Percentiles rank a stretch among this genome's conserved stretches.
Evolutionary conservation across 1,284 basidiomycete species (phyloP).

Genomic region (Serendipita sp.): DNA sequence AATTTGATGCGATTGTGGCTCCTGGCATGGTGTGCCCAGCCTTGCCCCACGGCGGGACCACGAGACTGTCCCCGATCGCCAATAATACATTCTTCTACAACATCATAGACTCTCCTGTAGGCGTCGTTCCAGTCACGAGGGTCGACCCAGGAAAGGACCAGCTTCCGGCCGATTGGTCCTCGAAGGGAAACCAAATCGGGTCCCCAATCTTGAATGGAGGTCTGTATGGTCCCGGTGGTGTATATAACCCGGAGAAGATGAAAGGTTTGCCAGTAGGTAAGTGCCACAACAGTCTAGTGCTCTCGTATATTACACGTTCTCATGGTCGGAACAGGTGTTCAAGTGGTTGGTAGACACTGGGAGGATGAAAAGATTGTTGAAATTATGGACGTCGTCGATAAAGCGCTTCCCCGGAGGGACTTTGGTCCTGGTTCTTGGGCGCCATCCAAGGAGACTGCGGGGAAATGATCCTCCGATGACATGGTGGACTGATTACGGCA

Average conservation of each 20-base stretch:
- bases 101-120: conserved; percentile 63
- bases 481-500: too few relatives aligned
- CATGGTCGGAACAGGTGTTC: conserved; percentile 37
- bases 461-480: background rate
- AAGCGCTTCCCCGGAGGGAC: conserved; percentile 40
- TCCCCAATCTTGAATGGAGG: conserved; percentile 41
- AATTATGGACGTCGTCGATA: conserved; percentile 71
- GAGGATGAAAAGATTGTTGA: conserved; percentile 78
- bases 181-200: conserved; percentile 18
- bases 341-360: conserved; percentile 63
- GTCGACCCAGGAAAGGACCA: conserved; percentile 54
- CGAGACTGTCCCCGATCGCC: conserved; percentile 39
- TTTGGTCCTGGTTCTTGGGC: conserved; percentile 36
- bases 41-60: conserved; percentile 49
- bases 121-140: conserved; percentile 65
- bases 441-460: background rate
- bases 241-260: conserved; percentile 61
- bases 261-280: conserved; percentile 55
- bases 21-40: conserved; percentile 62
- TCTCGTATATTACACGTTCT: background rate
- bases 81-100: conserved; percentile 49
- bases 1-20: conserved; percentile 63
- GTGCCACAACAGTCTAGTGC: background rate
- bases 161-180: conserved; percentile 44
- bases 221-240: conserved; percentile 34